Percentiles rank a stretch among this genome's conserved stretches.
phyloP scores from a whole-genome alignment of 352 stramenopile genomes.

The Pythium sp. region DNA sequence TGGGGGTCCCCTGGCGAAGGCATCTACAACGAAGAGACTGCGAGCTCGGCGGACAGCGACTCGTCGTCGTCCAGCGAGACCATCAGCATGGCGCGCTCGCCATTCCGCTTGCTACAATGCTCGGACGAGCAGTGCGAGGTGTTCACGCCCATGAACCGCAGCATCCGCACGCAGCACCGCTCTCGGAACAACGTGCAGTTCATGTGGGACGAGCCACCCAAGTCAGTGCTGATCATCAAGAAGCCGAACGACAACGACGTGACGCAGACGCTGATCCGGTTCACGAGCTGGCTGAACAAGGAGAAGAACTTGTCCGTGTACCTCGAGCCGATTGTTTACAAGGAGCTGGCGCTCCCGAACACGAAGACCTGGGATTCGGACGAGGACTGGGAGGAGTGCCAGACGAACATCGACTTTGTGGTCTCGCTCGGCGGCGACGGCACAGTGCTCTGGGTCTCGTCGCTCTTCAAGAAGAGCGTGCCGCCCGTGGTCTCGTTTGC shows the following conservation, averaged over 20 bases:
- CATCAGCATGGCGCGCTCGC: conserved; percentile 40
- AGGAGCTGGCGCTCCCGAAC: conserved; percentile 48
- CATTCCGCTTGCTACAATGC: conserved; percentile 81
- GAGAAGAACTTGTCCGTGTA: conserved; percentile 73
- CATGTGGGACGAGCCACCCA: conserved; percentile 85
- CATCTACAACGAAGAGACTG: conserved; percentile 70
- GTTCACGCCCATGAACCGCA: conserved; percentile 84
- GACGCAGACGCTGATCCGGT: conserved; percentile 60
- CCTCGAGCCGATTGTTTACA: conserved; percentile 72
- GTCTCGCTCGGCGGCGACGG: conserved; percentile 95
- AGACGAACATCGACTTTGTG: conserved; percentile 89
- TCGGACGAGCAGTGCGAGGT: conserved; percentile 88
- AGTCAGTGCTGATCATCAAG: conserved; percentile 85
- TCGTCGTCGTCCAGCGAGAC: conserved; percentile 46
- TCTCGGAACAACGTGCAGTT: conserved; percentile 88
- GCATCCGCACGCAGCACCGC: conserved; percentile 81
- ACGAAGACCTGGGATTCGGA: conserved; percentile 66
- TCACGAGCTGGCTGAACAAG: conserved; percentile 70
- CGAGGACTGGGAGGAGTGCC: conserved; percentile 62
- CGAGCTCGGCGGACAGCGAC: conserved; percentile 43
- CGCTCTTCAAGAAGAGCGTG: conserved; percentile 87
- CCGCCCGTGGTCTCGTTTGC: conserved; percentile 95
- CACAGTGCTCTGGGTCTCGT: conserved; percentile 87
- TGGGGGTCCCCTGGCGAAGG: conserved; percentile 65
- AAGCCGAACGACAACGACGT: conserved; percentile 84